Evolutionary conservation across 2,329 filamentous ascomycete species (phyloP).

Genomic region (Beauveria varroae): DNA sequence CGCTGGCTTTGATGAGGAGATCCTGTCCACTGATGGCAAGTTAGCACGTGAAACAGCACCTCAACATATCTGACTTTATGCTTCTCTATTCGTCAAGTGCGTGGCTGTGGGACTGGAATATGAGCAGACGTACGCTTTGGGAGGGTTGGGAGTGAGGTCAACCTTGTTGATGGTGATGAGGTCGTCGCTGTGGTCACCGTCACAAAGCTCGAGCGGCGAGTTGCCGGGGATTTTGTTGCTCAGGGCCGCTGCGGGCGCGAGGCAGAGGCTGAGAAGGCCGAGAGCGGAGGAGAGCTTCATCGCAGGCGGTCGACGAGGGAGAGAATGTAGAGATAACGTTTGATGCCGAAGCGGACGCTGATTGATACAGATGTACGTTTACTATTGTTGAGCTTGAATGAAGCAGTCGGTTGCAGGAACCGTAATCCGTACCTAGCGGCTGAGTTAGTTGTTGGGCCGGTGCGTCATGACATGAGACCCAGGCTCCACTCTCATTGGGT

Average conservation of each 20-base stretch:
- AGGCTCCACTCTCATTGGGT: slow-evolving; percentile 19
- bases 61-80: not conserved
- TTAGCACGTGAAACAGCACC: slow-evolving; percentile 4
- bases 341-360: not conserved
- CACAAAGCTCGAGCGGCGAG: slow-evolving; percentile 77
- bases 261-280: slow-evolving; percentile 37
- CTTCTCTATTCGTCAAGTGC: not conserved
- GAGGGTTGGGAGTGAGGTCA: slow-evolving; percentile 79
- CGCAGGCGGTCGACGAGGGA: slow-evolving; percentile 8
- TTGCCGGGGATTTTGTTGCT: slow-evolving; percentile 68
- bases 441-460: slow-evolving; percentile 12
- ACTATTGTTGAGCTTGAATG: not conserved
- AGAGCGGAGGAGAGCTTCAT: slow-evolving; percentile 34
- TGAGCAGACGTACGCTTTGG: slow-evolving; percentile 59
- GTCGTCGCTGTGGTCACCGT: slow-evolving; percentile 56
- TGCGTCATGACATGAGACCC: slow-evolving; percentile 34
- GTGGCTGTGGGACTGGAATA: not conserved
- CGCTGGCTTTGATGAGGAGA: slow-evolving; percentile 71
- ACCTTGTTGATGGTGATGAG: slow-evolving; percentile 71
- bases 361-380: not conserved
- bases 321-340: not conserved
- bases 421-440: not conserved
- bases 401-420: not conserved
- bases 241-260: slow-evolving; percentile 36
- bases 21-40: slow-evolving; percentile 56